phyloP scores from a whole-genome alignment of 805 yeast genomes.

The Sungouiella thailandica region DNA sequence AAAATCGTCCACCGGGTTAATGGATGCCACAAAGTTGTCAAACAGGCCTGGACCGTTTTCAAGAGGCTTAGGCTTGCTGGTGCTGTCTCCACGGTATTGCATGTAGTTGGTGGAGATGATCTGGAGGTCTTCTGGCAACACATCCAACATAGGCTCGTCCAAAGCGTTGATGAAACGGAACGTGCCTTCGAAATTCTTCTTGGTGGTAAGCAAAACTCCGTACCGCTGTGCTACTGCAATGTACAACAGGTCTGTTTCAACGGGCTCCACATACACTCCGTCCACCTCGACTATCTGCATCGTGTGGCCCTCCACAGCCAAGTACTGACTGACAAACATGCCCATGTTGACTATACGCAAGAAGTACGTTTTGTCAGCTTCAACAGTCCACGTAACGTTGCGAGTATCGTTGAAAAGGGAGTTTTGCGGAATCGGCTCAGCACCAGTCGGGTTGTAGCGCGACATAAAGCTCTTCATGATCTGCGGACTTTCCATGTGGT shows the following conservation, averaged over 20 bases:
- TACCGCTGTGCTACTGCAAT: constrained; percentile 80
- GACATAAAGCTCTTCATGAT: constrained; percentile 47
- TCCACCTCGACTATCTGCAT: constrained; percentile 40
- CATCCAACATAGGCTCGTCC: constrained; percentile 67
- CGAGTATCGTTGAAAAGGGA: constrained; percentile 60
- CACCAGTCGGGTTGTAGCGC: constrained; percentile 78
- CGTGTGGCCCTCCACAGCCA: constrained; percentile 39
- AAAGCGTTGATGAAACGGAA: constrained; percentile 58
- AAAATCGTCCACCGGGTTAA: constrained; percentile 62
- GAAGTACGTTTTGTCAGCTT: constrained; percentile 58
- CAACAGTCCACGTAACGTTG: constrained; percentile 50
- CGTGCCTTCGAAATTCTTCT: constrained; percentile 33
- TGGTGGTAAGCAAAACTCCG: constrained; percentile 61
- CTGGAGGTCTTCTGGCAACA: constrained; percentile 53
- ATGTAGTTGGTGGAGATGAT: constrained; percentile 53
- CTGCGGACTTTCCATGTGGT: constrained; percentile 48
- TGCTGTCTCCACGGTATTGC: constrained; percentile 39
- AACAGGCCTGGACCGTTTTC: constrained; percentile 26
- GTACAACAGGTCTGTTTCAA: constrained; percentile 50
- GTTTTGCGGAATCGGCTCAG: constrained; percentile 75
- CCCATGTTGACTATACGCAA: constrained; percentile 64
- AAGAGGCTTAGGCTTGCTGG: constrained; percentile 22
- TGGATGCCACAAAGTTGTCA: constrained; percentile 28
- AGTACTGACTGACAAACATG: constrained; percentile 61
- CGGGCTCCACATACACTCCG: constrained; percentile 55